phyloP scores from a whole-genome alignment of 495 filamentous ascomycete species.

The Tuber microsphaerosporum region DNA sequence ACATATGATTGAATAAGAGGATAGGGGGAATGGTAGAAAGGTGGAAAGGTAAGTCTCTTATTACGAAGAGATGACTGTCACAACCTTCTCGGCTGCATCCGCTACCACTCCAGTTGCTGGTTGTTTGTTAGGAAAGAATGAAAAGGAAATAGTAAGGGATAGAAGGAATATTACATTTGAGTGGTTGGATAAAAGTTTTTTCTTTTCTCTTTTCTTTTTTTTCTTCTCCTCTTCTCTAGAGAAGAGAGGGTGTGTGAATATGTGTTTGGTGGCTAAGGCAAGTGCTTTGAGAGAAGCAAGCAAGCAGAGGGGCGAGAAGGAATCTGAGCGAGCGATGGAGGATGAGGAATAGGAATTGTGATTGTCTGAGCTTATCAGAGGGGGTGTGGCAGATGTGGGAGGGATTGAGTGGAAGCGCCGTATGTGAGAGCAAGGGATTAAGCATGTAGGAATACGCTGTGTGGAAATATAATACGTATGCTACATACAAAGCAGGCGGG shows the following conservation, averaged over 20 bases:
- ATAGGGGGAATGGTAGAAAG: neutral
- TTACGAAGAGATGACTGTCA: conserved; percentile 5
- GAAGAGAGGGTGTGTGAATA: neutral
- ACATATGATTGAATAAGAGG: neutral
- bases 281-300: neutral
- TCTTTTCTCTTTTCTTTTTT: neutral
- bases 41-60: neutral
- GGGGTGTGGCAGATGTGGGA: neutral
- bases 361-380: neutral
- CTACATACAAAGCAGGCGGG: neutral
- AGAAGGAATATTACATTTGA: conserved; percentile 6
- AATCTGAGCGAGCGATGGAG: neutral
- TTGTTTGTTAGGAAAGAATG: conserved; percentile 14
- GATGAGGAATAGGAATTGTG: conserved; percentile 1
- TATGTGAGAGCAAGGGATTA: neutral
- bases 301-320: neutral
- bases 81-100: neutral
- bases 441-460: conserved; percentile 2
- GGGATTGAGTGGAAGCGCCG: neutral
- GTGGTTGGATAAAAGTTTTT: conserved; percentile 1
- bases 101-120: conserved; percentile 1
- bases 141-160: conserved; percentile 3
- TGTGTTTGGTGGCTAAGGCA: neutral
- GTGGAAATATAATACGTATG: neutral
- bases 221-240: neutral